Evolutionary conservation across 176 grass and related monocot genomes (phyloP).

Genomic region (Thinopyrum elongatum): DNA sequence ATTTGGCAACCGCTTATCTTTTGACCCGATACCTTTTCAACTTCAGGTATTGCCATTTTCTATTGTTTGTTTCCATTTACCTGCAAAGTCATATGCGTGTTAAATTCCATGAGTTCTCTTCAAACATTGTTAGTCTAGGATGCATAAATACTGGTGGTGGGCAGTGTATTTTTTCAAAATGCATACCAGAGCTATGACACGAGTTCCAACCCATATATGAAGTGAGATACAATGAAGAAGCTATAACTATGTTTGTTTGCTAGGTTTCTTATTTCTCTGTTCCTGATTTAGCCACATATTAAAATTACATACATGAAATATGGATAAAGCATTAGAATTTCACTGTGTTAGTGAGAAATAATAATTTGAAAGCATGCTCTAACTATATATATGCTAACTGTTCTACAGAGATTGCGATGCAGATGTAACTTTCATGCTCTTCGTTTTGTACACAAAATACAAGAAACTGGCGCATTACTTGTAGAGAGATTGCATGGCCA

Average conservation of each 20-base stretch:
- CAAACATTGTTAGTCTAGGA: neutral
- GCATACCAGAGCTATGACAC: neutral
- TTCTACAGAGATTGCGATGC: constrained; percentile 82
- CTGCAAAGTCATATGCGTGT: neutral
- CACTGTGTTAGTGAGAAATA: neutral
- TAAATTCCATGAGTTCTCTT: neutral
- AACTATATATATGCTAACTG: neutral
- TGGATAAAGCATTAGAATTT: neutral
- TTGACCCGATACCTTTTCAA: constrained; percentile 95
- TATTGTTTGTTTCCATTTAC: constrained; percentile 20
- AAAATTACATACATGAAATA: neutral
- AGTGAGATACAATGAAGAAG: neutral
- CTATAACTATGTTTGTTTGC: neutral
- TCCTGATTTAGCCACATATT: neutral
- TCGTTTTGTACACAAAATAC: constrained; percentile 82
- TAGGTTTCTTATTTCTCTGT: neutral
- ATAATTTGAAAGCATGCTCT: constrained; percentile 8
- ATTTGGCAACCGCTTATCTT: constrained; percentile 99
- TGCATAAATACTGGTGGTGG: constrained; percentile 1
- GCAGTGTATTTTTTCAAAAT: neutral
- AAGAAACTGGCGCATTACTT: constrained; percentile 81
- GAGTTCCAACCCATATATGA: neutral
- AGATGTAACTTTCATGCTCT: constrained; percentile 99
- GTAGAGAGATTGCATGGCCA: constrained; percentile 75
- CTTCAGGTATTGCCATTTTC: constrained; percentile 61